phyloP scores from a whole-genome alignment of 2,329 filamentous ascomycete species.

The Aspergillus jensenii region DNA sequence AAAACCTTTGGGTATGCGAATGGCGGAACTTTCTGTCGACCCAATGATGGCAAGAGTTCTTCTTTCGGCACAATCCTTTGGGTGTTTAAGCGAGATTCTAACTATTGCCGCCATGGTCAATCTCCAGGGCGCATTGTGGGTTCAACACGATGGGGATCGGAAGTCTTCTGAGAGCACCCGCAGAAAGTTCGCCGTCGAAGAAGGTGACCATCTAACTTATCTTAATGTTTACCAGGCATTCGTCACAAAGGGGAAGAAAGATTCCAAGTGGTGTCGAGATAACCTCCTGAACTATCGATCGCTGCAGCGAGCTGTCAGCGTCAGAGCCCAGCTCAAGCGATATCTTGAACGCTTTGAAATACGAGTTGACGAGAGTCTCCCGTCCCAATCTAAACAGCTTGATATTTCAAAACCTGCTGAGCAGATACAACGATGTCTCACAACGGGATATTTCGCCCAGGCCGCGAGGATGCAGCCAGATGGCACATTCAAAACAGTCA shows the following conservation, averaged over 20 bases:
- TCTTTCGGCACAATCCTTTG: conserved; percentile 71
- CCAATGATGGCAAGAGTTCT: conserved; percentile 94
- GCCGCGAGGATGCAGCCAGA: conserved; percentile 92
- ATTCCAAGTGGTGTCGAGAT: conserved; percentile 81
- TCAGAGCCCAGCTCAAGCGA: conserved; percentile 80
- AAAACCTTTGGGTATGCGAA: conserved; percentile 78
- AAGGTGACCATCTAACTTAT: conserved; percentile 90
- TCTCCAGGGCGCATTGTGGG: conserved; percentile 78
- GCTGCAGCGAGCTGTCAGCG: conserved; percentile 77
- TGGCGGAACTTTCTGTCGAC: conserved; percentile 91
- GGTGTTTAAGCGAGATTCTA: conserved; percentile 80
- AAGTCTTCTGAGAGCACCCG: conserved; percentile 72
- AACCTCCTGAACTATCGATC: conserved; percentile 85
- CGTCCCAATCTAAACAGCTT: conserved; percentile 31
- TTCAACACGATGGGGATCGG: conserved; percentile 74
- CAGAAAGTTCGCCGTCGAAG: conserved; percentile 82
- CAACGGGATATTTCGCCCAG: conserved; percentile 88
- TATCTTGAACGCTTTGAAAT: conserved; percentile 86
- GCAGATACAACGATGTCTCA: conserved; percentile 79
- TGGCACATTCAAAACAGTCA: conserved; percentile 84
- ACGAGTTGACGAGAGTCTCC: conserved; percentile 61
- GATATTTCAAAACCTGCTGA: conserved; percentile 59
- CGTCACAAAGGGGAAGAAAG: conserved; percentile 76
- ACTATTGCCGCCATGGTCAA: conserved; percentile 94
- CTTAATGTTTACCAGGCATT: conserved; percentile 94